These are phyloP conservation scores for Maudiozyma turicensis DNA, from an alignment of 805 yeast genomes.

Conservation along the genomic window DNA sequence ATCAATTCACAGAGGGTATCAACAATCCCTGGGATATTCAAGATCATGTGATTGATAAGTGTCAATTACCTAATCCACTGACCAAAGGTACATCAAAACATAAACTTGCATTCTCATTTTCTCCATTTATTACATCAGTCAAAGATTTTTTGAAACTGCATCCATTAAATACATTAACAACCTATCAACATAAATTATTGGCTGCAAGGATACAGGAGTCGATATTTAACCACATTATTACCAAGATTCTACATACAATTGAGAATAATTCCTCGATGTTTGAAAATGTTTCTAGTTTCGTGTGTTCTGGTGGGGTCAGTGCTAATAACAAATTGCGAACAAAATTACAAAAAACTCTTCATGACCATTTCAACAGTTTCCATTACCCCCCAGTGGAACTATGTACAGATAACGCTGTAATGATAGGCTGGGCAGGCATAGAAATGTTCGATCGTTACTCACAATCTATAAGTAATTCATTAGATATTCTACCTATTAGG, in stretches of 20 bases:
- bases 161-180: slow-evolving; percentile 12
- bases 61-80: slow-evolving; percentile 42
- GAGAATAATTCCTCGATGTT: slow-evolving; percentile 34
- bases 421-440: slow-evolving; percentile 98
- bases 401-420: slow-evolving; percentile 91
- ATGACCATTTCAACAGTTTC: slow-evolving; percentile 29
- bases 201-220: slow-evolving; percentile 54
- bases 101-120: slow-evolving; percentile 57
- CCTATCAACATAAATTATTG: slow-evolving; percentile 32
- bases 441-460: slow-evolving; percentile 42
- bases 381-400: slow-evolving; percentile 60
- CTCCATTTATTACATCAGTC: slow-evolving; percentile 58
- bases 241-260: slow-evolving; percentile 46
- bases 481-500: slow-evolving; percentile 53
- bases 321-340: slow-evolving; percentile 52
- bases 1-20: slow-evolving; percentile 38
- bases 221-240: slow-evolving; percentile 62
- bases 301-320: slow-evolving; percentile 93
- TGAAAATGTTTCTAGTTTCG: slow-evolving; percentile 39
- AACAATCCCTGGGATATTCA: slow-evolving; percentile 17
- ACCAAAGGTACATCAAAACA: slow-evolving; percentile 36
- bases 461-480: slow-evolving; percentile 32
- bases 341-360: slow-evolving; percentile 35
- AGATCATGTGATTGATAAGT: slow-evolving; percentile 3
- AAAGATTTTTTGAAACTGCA: slow-evolving; percentile 26